phyloP scores from a whole-genome alignment of 192 early-diverging fungal species.

The Paraglomus occultum region DNA sequence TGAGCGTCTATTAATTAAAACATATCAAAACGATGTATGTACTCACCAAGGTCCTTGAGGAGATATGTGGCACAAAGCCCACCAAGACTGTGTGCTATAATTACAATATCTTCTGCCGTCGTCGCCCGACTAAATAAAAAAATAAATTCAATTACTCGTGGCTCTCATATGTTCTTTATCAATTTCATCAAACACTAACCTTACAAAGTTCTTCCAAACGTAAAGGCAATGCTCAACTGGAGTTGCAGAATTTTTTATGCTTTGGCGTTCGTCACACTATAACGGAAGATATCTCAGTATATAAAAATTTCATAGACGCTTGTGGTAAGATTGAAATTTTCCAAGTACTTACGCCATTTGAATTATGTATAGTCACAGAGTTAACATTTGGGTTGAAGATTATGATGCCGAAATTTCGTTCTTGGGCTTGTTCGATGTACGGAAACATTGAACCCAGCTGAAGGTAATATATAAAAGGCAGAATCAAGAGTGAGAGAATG shows the following conservation, averaged over 20 bases:
- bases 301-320: not conserved
- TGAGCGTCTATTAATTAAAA: too few relatives aligned
- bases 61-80: slow-evolving; percentile 7
- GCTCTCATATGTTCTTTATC: slow-evolving; percentile 12
- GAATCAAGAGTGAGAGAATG: too few relatives aligned
- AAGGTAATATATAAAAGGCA: not conserved
- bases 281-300: not conserved
- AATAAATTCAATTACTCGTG: not conserved
- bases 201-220: slow-evolving; percentile 36
- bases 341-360: slow-evolving; percentile 7
- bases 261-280: not conserved
- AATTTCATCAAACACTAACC: not conserved
- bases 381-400: slow-evolving; percentile 35
- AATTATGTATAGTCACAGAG: not conserved
- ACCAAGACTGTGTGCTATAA: slow-evolving; percentile 25
- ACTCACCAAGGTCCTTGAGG: slow-evolving; percentile 6
- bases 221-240: slow-evolving; percentile 31
- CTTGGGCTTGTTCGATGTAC: slow-evolving; percentile 31
- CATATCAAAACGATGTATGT: not conserved
- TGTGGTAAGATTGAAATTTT: not conserved
- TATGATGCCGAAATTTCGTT: slow-evolving; percentile 28
- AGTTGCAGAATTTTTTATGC: slow-evolving; percentile 16
- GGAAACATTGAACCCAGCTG: slow-evolving; percentile 35
- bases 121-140: not conserved
- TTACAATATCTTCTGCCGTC: slow-evolving; percentile 1